Evolutionary conservation across 352 stramenopile genomes (phyloP).

Genomic region (Aphanomyces astaci): DNA sequence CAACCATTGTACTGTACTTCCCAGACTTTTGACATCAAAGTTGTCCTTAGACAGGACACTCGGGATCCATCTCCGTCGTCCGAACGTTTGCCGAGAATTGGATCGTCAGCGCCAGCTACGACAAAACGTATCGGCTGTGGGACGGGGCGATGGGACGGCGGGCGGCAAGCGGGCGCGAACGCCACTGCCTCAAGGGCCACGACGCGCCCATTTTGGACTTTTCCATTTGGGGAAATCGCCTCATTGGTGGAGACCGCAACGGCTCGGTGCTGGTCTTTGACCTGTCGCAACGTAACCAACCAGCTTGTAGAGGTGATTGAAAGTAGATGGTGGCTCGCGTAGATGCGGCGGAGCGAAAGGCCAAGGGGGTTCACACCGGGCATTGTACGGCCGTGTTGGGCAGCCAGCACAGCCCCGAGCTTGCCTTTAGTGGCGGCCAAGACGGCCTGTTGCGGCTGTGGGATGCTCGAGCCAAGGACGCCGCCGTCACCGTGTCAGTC

Average conservation of each 20-base stretch:
- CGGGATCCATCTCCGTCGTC: slow-evolving; percentile 55
- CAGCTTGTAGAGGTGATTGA: background rate
- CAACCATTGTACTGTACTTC: no score
- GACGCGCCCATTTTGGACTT: slow-evolving; percentile 57
- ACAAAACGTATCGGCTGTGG: slow-evolving; percentile 73
- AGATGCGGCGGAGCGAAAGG: slow-evolving; percentile 11
- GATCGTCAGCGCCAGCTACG: slow-evolving; percentile 54
- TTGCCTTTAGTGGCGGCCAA: slow-evolving; percentile 69
- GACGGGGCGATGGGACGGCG: slow-evolving; percentile 37
- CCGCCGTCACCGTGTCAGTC: slow-evolving; percentile 40
- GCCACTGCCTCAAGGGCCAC: slow-evolving; percentile 40
- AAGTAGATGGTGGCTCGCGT: background rate
- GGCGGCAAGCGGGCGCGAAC: slow-evolving; percentile 43
- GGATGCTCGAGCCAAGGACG: slow-evolving; percentile 51
- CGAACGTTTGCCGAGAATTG: slow-evolving; percentile 34
- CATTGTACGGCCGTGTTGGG: slow-evolving; percentile 58
- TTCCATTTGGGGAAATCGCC: slow-evolving; percentile 29
- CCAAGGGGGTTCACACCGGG: slow-evolving; percentile 40
- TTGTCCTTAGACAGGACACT: slow-evolving; percentile 33
- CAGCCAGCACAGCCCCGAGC: slow-evolving; percentile 21
- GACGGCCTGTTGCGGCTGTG: slow-evolving; percentile 65
- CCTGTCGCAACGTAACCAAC: slow-evolving; percentile 27
- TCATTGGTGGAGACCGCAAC: slow-evolving; percentile 57
- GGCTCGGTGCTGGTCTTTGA: slow-evolving; percentile 59
- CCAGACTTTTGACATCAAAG: no score